Evolutionary conservation across 352 stramenopile species (phyloP).

Genomic region (Globisporangium spiculum): DNA sequence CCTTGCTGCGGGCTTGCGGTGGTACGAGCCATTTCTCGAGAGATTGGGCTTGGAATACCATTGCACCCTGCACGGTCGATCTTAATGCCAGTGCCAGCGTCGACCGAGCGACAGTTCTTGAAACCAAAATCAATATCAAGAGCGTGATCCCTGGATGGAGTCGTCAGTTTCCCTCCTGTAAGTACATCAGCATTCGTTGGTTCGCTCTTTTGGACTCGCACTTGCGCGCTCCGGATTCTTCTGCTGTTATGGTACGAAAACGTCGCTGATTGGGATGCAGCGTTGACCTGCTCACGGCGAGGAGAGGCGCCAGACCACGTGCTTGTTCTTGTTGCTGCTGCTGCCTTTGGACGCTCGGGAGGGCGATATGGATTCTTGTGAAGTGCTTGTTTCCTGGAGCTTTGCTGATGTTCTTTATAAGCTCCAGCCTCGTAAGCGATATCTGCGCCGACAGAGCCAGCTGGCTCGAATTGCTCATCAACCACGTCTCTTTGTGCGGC

Average conservation of each 20-base stretch:
- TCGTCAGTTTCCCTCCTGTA: not conserved
- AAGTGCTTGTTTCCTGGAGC: not conserved
- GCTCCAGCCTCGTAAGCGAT: not conserved
- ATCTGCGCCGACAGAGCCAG: not conserved
- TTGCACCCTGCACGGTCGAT: not conserved
- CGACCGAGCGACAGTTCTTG: not conserved
- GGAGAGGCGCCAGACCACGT: not conserved
- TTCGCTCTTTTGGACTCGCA: not conserved
- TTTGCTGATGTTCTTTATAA: not conserved
- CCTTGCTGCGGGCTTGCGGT: not conserved
- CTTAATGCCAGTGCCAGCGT: not conserved
- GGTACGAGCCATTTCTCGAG: not conserved
- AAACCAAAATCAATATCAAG: not conserved
- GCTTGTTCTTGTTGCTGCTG: conserved; percentile 3
- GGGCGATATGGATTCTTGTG: conserved; percentile 2
- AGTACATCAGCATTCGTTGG: not conserved
- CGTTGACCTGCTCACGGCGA: not conserved
- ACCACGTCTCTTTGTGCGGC: not conserved
- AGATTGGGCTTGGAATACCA: not conserved
- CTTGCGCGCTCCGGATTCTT: conserved; percentile 5
- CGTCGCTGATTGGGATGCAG: conserved; percentile 10
- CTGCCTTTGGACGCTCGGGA: conserved; percentile 9
- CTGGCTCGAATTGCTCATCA: not conserved
- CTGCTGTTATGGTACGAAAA: conserved; percentile 10
- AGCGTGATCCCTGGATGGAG: not conserved